Conservation (phyloP, 805 yeast species). For the Metschnikowia proteae region DNA sequence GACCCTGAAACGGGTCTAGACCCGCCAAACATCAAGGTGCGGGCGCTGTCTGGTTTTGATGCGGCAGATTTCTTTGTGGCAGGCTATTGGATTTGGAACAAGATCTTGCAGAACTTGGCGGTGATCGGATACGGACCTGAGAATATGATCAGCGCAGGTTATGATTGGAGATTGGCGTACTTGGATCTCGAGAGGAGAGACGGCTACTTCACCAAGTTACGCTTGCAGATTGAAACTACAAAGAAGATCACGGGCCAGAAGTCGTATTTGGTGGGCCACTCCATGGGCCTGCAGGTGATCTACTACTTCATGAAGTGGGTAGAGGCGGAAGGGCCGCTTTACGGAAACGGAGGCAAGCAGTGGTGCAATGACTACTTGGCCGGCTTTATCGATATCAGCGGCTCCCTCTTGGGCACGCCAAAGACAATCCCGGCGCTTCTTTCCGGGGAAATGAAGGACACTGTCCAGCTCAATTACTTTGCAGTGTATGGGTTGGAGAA, state of each 20-base stretch:
- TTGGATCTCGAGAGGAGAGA: constrained; percentile 86
- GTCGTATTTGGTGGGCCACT: constrained; percentile 79
- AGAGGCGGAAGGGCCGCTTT: constrained; percentile 75
- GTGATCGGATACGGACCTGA: constrained; percentile 93
- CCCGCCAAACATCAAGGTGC: constrained; percentile 72
- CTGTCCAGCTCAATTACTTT: constrained; percentile 86
- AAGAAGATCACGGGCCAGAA: constrained; percentile 55
- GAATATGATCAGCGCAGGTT: constrained; percentile 85
- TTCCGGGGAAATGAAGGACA: constrained; percentile 98
- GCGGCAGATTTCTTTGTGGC: constrained; percentile 95
- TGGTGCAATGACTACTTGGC: constrained; percentile 89
- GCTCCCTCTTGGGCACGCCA: constrained; percentile 91
- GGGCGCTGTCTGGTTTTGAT: constrained; percentile 96
- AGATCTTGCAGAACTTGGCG: constrained; percentile 88
- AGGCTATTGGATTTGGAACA: constrained; percentile 99
- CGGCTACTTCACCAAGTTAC: constrained; percentile 74
- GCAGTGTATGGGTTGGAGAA: constrained; percentile 94
- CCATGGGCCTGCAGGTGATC: constrained; percentile 93
- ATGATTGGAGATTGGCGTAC: constrained; percentile 94
- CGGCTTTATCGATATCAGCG: constrained; percentile 82
- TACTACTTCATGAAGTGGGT: constrained; percentile 94
- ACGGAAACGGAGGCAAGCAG: constrained; percentile 84
- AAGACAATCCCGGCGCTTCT: constrained; percentile 86
- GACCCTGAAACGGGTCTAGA: constrained; percentile 92
- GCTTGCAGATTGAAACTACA: constrained; percentile 64